Evolutionary conservation across 306 rosid species (phyloP).

Genomic region (Acacia confusa): DNA sequence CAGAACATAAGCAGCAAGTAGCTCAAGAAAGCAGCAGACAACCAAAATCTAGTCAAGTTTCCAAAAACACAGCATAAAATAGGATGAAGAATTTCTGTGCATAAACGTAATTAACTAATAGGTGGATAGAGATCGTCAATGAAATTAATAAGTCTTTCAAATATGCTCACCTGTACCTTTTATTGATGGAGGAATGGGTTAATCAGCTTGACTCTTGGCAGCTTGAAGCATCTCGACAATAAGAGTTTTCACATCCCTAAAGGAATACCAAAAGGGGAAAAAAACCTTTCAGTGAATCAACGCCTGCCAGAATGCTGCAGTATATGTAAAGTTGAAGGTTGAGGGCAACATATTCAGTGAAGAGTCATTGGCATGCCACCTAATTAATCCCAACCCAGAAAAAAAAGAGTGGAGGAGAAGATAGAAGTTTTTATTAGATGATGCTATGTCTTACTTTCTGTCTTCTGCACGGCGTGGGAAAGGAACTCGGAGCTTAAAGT

Average conservation of each 20-base stretch:
- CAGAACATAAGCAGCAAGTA: neutral
- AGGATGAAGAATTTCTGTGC: neutral
- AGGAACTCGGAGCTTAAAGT: constrained; percentile 89
- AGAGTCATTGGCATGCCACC: constrained; percentile 19
- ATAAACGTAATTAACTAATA: constrained; percentile 17
- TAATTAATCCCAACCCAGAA: constrained; percentile 10
- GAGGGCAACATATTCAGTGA: neutral
- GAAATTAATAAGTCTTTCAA: constrained; percentile 9
- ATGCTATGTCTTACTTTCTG: constrained; percentile 68
- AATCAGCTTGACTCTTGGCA: constrained; percentile 54
- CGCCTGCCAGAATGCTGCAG: constrained; percentile 7
- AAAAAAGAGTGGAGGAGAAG: neutral
- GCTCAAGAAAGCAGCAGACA: neutral
- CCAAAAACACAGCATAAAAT: constrained; percentile 3
- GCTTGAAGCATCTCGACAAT: constrained; percentile 96
- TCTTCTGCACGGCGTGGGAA: constrained; percentile 85
- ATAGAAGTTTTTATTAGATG: constrained; percentile 23
- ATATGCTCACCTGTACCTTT: constrained; percentile 39
- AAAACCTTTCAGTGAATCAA: neutral
- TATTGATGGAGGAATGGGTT: constrained; percentile 32
- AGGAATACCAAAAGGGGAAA: constrained; percentile 22
- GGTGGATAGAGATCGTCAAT: constrained; percentile 7
- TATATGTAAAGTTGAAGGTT: constrained; percentile 7
- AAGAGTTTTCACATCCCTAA: constrained; percentile 88
- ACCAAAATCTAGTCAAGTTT: constrained; percentile 5